Evolutionary conservation across 805 yeast species (phyloP), one percentile per base, ranked within the genome.

Genomic region (Candida krabiensis): DNA sequence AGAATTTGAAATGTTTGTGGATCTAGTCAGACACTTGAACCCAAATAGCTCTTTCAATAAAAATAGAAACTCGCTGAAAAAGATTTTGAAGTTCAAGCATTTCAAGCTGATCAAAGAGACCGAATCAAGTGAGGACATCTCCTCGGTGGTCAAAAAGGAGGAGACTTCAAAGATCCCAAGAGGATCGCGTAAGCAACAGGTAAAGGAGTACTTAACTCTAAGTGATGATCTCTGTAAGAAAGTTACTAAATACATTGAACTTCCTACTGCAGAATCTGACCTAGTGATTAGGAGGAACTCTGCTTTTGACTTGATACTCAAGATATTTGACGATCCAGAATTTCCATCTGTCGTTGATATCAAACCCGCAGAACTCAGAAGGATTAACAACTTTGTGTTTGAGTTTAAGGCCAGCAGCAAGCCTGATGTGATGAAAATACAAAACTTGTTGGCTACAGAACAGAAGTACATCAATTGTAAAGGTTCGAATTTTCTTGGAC

Each of bases 81-180:
- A 44, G 28, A 38, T 44, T 14, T 33, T 44, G 17, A 44, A 41
- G 23, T 41, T 35, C 26, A 44, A 34, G 21, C 49, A 44, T 33
- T 44, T 41, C 30, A 35, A 28, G 22, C 19, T 44, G 8, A 19
- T 24, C 13, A 23, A 38, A 13, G 5, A 19, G 16, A 8, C 9
- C n/a, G 33, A 23, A 8, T 21, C 24, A 8, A n/a, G n/a, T n/a
- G 11, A 8, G 7, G 24, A 21, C 24, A 21, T 7, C 7, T 7
- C 7, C 24, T 7, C 24, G 12, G 15, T 12, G 9, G 14, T 9
- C 34, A 29, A 23, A 9, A 13, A 9, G 39, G 11, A 11, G 7
- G 11, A 21, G 11, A 21, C 11, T 11, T 7, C 9, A 21, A 21
- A 21, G 24, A 21, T 21, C 7, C 24, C 9, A 7, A 21, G 11